Conservation (phyloP, 2,329 filamentous ascomycete genomes). For the Colletotrichum eremochloae region DNA sequence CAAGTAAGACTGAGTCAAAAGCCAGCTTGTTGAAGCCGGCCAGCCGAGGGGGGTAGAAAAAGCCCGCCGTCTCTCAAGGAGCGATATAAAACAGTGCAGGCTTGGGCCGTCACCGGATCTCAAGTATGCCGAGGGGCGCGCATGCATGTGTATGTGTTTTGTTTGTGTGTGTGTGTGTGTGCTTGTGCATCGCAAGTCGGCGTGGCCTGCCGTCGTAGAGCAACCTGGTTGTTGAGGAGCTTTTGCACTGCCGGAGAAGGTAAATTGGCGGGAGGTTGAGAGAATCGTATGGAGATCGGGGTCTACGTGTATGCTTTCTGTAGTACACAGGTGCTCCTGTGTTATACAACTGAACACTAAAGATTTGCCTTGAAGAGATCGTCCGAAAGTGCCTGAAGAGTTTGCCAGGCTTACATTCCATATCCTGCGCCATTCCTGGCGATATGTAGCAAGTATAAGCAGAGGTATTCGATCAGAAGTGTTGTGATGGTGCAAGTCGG, state of each 20-base stretch:
- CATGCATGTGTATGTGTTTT: too few relatives aligned
- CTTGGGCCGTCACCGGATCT: too few relatives aligned
- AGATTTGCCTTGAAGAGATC: neutral
- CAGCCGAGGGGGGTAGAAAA: neutral
- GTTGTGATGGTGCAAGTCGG: neutral
- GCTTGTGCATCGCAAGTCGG: too few relatives aligned
- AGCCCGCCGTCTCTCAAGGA: neutral
- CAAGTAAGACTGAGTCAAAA: neutral
- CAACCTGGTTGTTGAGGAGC: neutral
- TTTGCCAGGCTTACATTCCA: neutral
- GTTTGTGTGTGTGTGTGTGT: too few relatives aligned
- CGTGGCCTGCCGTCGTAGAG: neutral
- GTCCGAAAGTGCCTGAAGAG: neutral
- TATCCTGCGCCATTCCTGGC: neutral
- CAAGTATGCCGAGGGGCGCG: too few relatives aligned
- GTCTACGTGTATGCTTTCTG: neutral
- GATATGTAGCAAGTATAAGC: neutral
- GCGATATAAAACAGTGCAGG: neutral
- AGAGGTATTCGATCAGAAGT: neutral
- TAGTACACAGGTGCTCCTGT: too few relatives aligned
- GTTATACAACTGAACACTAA: neutral
- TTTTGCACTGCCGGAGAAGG: neutral
- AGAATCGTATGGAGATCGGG: neutral
- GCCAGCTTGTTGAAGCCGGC: neutral
- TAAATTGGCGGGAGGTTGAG: neutral